phyloP scores from a whole-genome alignment of 768 basidiomycete species.

The Cytidiella melzeri region DNA sequence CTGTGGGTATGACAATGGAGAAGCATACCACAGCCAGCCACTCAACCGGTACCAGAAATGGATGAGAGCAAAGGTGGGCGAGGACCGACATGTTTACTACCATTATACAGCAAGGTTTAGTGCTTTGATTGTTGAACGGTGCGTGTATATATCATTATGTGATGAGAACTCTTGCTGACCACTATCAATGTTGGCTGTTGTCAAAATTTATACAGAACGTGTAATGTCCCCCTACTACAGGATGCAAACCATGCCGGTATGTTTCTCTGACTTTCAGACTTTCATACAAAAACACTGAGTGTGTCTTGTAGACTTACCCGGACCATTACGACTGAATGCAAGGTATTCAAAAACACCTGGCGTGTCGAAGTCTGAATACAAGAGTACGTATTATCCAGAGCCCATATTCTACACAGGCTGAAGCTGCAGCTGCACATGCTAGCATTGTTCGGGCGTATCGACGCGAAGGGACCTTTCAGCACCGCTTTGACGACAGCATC shows the following conservation, averaged over 20 bases:
- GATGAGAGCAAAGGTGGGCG: slow-evolving; percentile 26
- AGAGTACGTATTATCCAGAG: slow-evolving; percentile 6
- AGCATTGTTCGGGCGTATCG: slow-evolving; percentile 56
- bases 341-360: neutral
- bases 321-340: neutral
- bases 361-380: too few relatives aligned
- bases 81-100: slow-evolving; percentile 34
- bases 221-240: slow-evolving; percentile 46
- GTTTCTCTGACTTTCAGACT: too few relatives aligned
- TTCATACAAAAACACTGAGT: too few relatives aligned
- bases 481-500: slow-evolving; percentile 55
- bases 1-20: slow-evolving; percentile 45
- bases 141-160: neutral
- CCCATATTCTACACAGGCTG: too few relatives aligned
- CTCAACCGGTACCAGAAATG: slow-evolving; percentile 36
- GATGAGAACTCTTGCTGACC: neutral
- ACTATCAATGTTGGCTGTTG: neutral
- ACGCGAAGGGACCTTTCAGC: slow-evolving; percentile 45
- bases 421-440: too few relatives aligned
- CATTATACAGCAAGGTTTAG: slow-evolving; percentile 51
- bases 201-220: neutral
- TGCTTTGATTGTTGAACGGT: slow-evolving; percentile 46
- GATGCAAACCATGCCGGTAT: slow-evolving; percentile 47
- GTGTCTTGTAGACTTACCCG: neutral
- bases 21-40: slow-evolving; percentile 38